These are phyloP conservation scores for Penicillium occitanis DNA, from an alignment of 2,329 filamentous ascomycete species.

Conservation along the genomic window DNA sequence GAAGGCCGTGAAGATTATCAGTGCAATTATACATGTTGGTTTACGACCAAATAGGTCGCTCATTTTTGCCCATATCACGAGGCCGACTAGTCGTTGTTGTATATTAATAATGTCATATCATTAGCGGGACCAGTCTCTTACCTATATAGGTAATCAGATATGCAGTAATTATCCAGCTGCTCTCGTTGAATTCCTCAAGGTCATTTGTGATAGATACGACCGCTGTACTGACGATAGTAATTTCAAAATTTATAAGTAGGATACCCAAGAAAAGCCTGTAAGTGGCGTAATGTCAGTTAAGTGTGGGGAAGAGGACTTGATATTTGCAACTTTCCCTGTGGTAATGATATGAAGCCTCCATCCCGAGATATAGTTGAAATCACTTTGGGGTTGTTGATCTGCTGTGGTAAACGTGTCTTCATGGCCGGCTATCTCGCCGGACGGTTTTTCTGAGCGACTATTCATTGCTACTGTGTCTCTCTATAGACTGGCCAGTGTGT, in stretches of 20 bases:
- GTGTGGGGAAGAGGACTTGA: neutral
- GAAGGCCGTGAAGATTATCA: conserved; percentile 12
- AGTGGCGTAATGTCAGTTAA: neutral
- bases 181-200: conserved; percentile 8
- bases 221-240: conserved; percentile 10
- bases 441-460: neutral
- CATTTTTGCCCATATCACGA: conserved; percentile 15
- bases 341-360: neutral
- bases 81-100: neutral
- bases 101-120: neutral
- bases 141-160: conserved; percentile 15
- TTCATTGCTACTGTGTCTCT: neutral
- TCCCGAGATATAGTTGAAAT: conserved; percentile 6
- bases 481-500: neutral
- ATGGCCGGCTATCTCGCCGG: neutral
- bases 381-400: neutral
- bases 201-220: conserved; percentile 11
- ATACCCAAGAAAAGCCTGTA: conserved; percentile 8
- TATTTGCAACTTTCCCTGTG: neutral
- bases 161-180: conserved; percentile 11
- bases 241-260: conserved; percentile 14
- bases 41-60: conserved; percentile 18
- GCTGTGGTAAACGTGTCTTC: neutral
- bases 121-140: neutral
- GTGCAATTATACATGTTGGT: neutral